Percentiles rank a stretch among this genome's conserved stretches.
phyloP scores from a whole-genome alignment of 768 basidiomycete species.

The Tubosaeta sp. region DNA sequence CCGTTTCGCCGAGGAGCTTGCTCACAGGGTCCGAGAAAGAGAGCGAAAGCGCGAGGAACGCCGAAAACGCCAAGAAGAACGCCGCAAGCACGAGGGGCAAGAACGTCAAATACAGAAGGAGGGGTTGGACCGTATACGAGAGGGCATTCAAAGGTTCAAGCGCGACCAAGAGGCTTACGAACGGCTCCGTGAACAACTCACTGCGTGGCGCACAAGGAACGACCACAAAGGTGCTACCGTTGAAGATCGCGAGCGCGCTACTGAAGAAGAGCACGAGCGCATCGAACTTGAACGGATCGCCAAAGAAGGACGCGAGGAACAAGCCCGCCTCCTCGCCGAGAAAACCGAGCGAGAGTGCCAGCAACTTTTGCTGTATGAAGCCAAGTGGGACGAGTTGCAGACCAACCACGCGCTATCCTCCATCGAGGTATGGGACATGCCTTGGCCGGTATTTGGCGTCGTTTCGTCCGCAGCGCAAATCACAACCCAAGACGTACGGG shows the following conservation, averaged over 20 bases:
- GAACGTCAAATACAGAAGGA: conserved; percentile 9
- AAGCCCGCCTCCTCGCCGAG: conserved; percentile 11
- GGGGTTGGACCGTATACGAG: conserved; percentile 5
- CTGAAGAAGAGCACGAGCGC: background rate
- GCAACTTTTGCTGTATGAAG: conserved; percentile 28
- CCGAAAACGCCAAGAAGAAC: too few species aligned
- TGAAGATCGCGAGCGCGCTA: background rate
- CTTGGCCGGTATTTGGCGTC: conserved; percentile 40
- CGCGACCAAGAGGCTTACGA: background rate
- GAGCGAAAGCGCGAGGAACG: background rate
- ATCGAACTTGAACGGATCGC: background rate
- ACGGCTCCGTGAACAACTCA: background rate
- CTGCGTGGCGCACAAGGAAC: background rate
- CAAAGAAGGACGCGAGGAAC: conserved; percentile 5
- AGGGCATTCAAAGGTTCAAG: background rate
- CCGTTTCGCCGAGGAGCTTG: conserved; percentile 2
- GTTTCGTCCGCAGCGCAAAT: conserved; percentile 28
- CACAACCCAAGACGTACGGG: conserved; percentile 29
- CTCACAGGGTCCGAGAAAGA: conserved; percentile 10
- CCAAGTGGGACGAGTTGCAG: conserved; percentile 36
- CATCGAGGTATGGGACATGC: conserved; percentile 33
- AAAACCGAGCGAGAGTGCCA: conserved; percentile 5
- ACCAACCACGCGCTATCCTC: conserved; percentile 12
- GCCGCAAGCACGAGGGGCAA: background rate
- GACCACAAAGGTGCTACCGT: too few species aligned